Percentiles rank a stretch among this genome's conserved stretches.
phyloP scores from a whole-genome alignment of 2,329 filamentous ascomycete genomes.

The Epichloe typhina region DNA sequence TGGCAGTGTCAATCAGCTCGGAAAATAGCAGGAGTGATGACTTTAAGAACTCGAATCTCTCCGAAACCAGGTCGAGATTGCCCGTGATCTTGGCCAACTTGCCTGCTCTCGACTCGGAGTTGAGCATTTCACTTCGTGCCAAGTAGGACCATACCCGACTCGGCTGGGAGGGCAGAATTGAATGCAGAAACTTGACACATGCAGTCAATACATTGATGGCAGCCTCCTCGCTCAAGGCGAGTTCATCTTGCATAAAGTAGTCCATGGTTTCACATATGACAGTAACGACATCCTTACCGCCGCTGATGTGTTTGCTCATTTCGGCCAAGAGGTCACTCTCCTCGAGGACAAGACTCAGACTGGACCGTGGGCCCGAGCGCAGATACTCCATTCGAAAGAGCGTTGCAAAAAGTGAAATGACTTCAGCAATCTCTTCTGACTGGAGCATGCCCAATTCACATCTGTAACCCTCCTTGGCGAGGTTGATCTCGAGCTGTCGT shows the following conservation, averaged over 20 bases:
- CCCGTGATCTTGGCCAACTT: slow-evolving; percentile 67
- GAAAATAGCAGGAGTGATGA: slow-evolving; percentile 64
- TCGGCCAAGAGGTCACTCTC: slow-evolving; percentile 40
- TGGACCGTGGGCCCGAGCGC: slow-evolving; percentile 17
- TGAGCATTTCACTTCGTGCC: slow-evolving; percentile 66
- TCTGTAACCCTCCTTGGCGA: slow-evolving; percentile 41
- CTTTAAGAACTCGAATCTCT: slow-evolving; percentile 64
- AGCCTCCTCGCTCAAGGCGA: slow-evolving; percentile 43
- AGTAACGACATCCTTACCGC: slow-evolving; percentile 61
- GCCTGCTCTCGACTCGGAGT: slow-evolving; percentile 61
- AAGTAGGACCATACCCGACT: slow-evolving; percentile 85
- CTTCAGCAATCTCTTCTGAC: slow-evolving; percentile 54
- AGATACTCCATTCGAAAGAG: slow-evolving; percentile 44
- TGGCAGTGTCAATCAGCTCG: slow-evolving; percentile 61
- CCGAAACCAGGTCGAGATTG: slow-evolving; percentile 65
- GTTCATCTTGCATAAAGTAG: slow-evolving; percentile 45
- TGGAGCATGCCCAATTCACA: slow-evolving; percentile 40
- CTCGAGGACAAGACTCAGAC: slow-evolving; percentile 19
- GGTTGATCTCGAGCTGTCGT: slow-evolving; percentile 56
- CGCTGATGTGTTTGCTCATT: slow-evolving; percentile 37
- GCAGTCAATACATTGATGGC: slow-evolving; percentile 53
- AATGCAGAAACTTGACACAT: slow-evolving; percentile 69
- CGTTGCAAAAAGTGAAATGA: slow-evolving; percentile 59
- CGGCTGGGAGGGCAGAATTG: slow-evolving; percentile 60
- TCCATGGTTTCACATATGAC: slow-evolving; percentile 82